These are phyloP conservation scores for Didymosphaeria variabile DNA, from an alignment of 2,329 filamentous ascomycete species.

Conservation along the genomic window DNA sequence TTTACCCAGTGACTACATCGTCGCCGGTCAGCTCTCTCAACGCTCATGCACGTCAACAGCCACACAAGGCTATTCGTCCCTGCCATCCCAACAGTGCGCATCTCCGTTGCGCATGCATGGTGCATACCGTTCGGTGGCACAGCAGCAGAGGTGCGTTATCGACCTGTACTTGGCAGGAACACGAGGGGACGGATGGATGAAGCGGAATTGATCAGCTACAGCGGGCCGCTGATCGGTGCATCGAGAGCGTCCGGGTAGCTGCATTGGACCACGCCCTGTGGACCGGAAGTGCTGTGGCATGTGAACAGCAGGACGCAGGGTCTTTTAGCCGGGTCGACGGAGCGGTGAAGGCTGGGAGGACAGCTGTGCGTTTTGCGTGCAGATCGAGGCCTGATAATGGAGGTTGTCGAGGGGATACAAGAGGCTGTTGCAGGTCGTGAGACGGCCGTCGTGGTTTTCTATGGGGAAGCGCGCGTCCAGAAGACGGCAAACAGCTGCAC, in stretches of 20 bases:
- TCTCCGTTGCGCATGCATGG: conserved; percentile 1
- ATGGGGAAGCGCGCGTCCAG: conserved; percentile 1
- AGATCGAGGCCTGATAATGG: background rate
- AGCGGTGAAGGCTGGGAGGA: background rate
- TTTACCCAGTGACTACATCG: background rate
- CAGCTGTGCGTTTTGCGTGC: background rate
- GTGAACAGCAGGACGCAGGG: conserved; percentile 18
- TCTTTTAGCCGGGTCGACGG: conserved; percentile 23
- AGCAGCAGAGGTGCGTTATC: conserved; percentile 10
- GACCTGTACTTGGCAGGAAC: conserved; percentile 24
- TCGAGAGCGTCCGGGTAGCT: conserved; percentile 20
- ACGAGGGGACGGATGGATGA: conserved; percentile 23
- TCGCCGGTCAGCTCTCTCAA: background rate
- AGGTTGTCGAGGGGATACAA: background rate
- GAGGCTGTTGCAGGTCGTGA: background rate
- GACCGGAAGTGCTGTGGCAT: conserved; percentile 18
- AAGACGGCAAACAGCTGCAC: background rate
- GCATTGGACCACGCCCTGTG: conserved; percentile 16
- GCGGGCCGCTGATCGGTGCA: conserved; percentile 26
- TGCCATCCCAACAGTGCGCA: conserved; percentile 1
- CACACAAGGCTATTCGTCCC: background rate
- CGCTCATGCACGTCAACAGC: background rate
- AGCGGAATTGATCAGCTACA: conserved; percentile 18
- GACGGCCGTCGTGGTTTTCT: background rate
- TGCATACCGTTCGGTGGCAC: background rate